Evolutionary conservation across 2,329 filamentous ascomycete genomes (phyloP).

Genomic region (Fusarium redolens): DNA sequence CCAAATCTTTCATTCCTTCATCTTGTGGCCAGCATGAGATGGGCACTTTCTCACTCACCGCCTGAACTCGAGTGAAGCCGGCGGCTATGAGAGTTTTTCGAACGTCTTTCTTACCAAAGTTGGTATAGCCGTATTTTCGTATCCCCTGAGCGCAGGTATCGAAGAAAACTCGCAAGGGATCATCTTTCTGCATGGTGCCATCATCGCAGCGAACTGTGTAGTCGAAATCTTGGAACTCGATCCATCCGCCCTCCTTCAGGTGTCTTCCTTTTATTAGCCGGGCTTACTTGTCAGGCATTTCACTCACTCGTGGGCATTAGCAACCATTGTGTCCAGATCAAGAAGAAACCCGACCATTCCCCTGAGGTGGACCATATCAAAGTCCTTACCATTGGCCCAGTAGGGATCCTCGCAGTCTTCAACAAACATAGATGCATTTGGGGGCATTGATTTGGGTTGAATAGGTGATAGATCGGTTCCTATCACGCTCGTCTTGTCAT

Average conservation of each 20-base stretch:
- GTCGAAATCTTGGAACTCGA: constrained; percentile 62
- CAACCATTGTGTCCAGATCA: constrained; percentile 62
- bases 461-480: constrained; percentile 60
- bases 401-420: constrained; percentile 69
- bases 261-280: constrained; percentile 47
- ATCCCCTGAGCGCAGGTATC: constrained; percentile 49
- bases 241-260: constrained; percentile 60
- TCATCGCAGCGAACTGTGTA: constrained; percentile 57
- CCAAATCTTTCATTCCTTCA: constrained; percentile 54
- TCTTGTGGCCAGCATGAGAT: constrained; percentile 59
- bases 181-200: constrained; percentile 55
- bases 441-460: constrained; percentile 62
- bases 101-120: constrained; percentile 50
- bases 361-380: constrained; percentile 67
- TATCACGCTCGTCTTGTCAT: constrained; percentile 54
- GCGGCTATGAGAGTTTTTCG: constrained; percentile 51
- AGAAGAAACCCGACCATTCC: constrained; percentile 62
- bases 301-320: constrained; percentile 50
- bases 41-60: constrained; percentile 58
- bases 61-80: constrained; percentile 59
- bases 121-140: constrained; percentile 54
- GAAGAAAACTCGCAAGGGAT: constrained; percentile 51
- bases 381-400: constrained; percentile 65
- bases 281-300: background rate
- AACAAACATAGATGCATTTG: constrained; percentile 71